Evolutionary conservation across 805 yeast genomes (phyloP), one percentile per base, ranked within the genome.

Genomic region (Zygoascus flipseniorum): DNA sequence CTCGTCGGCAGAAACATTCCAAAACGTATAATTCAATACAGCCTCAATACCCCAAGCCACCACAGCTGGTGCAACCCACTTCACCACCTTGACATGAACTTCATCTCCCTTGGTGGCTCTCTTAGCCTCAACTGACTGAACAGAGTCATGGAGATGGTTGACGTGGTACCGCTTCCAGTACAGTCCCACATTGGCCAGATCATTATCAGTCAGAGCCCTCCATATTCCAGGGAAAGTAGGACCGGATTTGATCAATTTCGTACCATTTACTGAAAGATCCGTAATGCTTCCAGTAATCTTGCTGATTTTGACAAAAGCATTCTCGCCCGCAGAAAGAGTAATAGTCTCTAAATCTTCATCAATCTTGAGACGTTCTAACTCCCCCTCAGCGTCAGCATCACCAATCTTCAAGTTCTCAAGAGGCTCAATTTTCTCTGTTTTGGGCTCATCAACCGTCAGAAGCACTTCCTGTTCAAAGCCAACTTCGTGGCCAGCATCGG

Each of bases 131-230:
- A 57, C 57, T 8, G 47, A 31, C 10, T 51, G 44, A 4, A 59
- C 54, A 8, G 54, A 48, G 5, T 48, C 52, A 9, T 52, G 52
- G 58, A 67, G 54, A 23, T 56, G 50, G 31, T 67, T 58, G 18
- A 69, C 58, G 26, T 64, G 64, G 53, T 59, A 66, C 37, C 50
- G 35, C 42, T 52, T 57, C 73, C 73, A 69, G 42, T 64, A 53
- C 14, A 60, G 60, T 11, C 49, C 59, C 48, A 61, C 65, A 11
- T 54, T 60, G 1, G 56, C 58, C 48, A 52, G 56, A 28, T 53
- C 56, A 31, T 53, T 53, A 37, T 53, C 56, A 31, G 43, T 53
- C 20, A 52, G 53, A 4, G 56, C 56, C 18, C 56, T 48, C 56
- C 56, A 53, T 19, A 53, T 20, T 23, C 53, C 56, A 42, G 47